Evolutionary conservation across 2,329 filamentous ascomycete genomes (phyloP).

Genomic region (Epichloe hybrida): DNA sequence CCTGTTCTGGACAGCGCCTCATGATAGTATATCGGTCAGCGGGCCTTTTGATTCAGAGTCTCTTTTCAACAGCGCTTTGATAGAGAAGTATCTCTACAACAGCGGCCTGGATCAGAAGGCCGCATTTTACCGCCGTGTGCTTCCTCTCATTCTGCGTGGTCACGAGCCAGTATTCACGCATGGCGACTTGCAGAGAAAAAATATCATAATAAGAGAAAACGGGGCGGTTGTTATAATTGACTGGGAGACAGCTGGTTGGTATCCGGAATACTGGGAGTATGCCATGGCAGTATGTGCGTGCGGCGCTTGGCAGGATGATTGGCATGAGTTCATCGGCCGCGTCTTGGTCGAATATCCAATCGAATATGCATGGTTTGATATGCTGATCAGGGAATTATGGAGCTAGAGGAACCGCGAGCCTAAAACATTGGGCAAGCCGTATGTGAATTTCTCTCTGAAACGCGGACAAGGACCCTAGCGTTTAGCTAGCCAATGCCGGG

Average conservation of each 20-base stretch:
- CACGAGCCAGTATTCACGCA: slow-evolving; percentile 1
- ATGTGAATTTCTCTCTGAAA: too few relatives aligned
- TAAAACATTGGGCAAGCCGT: too few relatives aligned
- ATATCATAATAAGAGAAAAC: background rate
- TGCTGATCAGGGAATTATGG: background rate
- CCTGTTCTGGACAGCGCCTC: background rate
- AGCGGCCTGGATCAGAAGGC: background rate
- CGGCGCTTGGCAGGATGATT: background rate
- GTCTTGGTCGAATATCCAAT: background rate
- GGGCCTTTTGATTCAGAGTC: background rate
- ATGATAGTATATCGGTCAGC: background rate
- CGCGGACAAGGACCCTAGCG: too few relatives aligned
- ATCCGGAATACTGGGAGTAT: background rate
- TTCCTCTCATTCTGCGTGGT: slow-evolving; percentile 13
- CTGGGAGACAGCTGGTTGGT: background rate
- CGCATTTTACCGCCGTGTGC: slow-evolving; percentile 15
- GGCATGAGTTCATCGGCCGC: background rate
- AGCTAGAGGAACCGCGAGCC: background rate
- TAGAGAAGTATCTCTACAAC: background rate
- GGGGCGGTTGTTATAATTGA: slow-evolving; percentile 1
- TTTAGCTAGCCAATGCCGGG: too few relatives aligned
- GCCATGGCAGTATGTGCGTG: background rate
- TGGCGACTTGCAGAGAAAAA: slow-evolving; percentile 3
- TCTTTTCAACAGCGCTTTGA: background rate
- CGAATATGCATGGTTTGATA: background rate